A percentile compares a stretch with the other conserved stretches of the same genome.
Evolutionary conservation across 768 basidiomycete genomes (phyloP).

Genomic region (Stropharia rugosoannulata): DNA sequence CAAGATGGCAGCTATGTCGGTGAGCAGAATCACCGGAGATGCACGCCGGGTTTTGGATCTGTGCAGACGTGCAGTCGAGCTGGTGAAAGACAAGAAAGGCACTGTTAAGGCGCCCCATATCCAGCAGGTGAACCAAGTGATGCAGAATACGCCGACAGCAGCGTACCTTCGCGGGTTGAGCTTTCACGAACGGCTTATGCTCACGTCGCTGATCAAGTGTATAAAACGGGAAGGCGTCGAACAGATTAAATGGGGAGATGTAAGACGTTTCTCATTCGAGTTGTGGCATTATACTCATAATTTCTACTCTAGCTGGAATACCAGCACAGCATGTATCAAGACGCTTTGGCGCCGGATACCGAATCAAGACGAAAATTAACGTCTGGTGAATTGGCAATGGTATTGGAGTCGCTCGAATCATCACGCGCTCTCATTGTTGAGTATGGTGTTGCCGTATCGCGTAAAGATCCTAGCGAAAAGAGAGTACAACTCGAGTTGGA

Average conservation of each 20-base stretch:
- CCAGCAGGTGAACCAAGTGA: slow-evolving; percentile 72
- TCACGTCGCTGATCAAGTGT: slow-evolving; percentile 81
- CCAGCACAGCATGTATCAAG: slow-evolving; percentile 73
- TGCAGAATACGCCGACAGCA: slow-evolving; percentile 91
- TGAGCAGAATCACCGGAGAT: slow-evolving; percentile 83
- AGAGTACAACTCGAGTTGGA: slow-evolving; percentile 83
- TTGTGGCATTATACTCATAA: not conserved
- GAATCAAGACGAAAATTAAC: slow-evolving; percentile 61
- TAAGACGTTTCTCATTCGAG: slow-evolving; percentile 31
- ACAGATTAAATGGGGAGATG: slow-evolving; percentile 84
- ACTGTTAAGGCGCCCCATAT: slow-evolving; percentile 72
- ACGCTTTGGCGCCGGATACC: slow-evolving; percentile 56
- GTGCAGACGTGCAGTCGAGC: slow-evolving; percentile 86
- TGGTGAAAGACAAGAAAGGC: slow-evolving; percentile 50
- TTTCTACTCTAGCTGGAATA: slow-evolving; percentile 53
- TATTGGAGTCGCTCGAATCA: slow-evolving; percentile 75
- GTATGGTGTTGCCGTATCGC: slow-evolving; percentile 48
- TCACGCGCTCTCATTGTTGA: slow-evolving; percentile 78
- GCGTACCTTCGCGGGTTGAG: slow-evolving; percentile 80
- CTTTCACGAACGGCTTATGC: slow-evolving; percentile 86
- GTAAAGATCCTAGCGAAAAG: slow-evolving; percentile 64
- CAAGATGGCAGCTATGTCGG: slow-evolving; percentile 76
- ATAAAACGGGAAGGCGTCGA: slow-evolving; percentile 82
- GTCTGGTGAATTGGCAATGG: slow-evolving; percentile 58
- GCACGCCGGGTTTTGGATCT: slow-evolving; percentile 92